A percentile compares a stretch with the other conserved stretches of the same genome.
Conservation (phyloP, 176 grass and related monocot genomes). For the Hsuehochloa calcarea region DNA sequence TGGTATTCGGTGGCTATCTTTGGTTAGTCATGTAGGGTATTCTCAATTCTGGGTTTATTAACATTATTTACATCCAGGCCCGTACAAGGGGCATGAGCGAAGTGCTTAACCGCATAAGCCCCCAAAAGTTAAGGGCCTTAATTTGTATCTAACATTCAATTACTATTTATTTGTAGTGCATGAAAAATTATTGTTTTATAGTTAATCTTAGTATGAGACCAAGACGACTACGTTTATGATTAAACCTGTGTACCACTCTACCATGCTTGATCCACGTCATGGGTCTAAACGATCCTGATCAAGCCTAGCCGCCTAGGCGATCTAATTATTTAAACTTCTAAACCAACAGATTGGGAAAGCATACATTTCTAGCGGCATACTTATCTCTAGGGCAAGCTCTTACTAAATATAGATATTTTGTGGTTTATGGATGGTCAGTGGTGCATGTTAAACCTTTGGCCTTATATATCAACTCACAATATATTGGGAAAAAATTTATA, state of each 20-base stretch:
- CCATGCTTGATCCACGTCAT: neutral
- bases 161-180: no score
- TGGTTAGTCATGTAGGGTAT: neutral
- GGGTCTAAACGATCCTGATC: neutral
- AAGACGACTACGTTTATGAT: no score
- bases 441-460: neutral
- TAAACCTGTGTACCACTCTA: neutral
- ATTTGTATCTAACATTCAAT: no score
- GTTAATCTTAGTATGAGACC: no score
- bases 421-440: neutral
- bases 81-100: no score
- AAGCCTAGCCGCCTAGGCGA: neutral
- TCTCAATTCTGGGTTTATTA: no score
- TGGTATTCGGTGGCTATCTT: conserved; percentile 25
- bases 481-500: neutral
- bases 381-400: neutral
- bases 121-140: no score
- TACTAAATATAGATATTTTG: neutral
- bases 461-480: no score
- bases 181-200: no score
- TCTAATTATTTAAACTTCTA: neutral
- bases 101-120: no score
- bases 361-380: neutral
- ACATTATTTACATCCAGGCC: neutral
- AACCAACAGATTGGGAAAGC: neutral